Evolutionary conservation across 371 early-diverging fungal genomes (phyloP).

Genomic region (Amoeboaphelidium protococcarum): DNA sequence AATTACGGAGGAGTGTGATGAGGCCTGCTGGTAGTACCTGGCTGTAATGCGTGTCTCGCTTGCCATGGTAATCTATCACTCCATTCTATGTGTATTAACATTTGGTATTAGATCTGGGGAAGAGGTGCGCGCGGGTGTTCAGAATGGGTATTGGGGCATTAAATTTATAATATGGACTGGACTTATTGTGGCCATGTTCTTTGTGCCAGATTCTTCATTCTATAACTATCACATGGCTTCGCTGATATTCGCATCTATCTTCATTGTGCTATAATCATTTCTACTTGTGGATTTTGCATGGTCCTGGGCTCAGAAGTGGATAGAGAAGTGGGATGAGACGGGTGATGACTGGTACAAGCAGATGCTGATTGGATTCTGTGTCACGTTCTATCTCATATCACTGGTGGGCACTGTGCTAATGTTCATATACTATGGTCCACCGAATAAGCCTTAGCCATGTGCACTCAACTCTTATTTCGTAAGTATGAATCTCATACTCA

Average conservation of each 20-base stretch:
- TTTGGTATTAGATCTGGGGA: constrained; percentile 1
- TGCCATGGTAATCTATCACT: constrained; percentile 6
- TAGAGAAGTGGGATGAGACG: constrained; percentile 1
- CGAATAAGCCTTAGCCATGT: constrained; percentile 2
- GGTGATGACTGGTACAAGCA: not conserved
- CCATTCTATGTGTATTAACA: constrained; percentile 1
- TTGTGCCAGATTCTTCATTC: constrained; percentile 1
- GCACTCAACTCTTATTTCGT: constrained; percentile 4
- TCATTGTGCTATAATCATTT: constrained; percentile 7
- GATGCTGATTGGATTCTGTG: constrained; percentile 2
- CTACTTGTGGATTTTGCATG: constrained; percentile 9
- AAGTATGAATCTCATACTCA: constrained; percentile 6
- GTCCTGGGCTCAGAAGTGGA: constrained; percentile 2
- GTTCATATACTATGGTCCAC: not conserved
- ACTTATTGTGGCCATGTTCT: constrained; percentile 5
- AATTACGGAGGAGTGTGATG: not conserved
- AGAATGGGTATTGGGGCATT: constrained; percentile 7
- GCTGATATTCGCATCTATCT: constrained; percentile 4
- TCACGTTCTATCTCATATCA: not conserved
- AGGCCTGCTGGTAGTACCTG: not conserved
- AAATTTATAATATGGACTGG: constrained; percentile 5
- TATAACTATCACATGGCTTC: constrained; percentile 3
- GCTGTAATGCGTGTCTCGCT: constrained; percentile 4
- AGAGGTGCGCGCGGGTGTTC: constrained; percentile 4
- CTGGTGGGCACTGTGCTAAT: constrained; percentile 3